Base-by-base conservation (phyloP, 345 rosid species). In the Conringia planisiliqua region DNA sequence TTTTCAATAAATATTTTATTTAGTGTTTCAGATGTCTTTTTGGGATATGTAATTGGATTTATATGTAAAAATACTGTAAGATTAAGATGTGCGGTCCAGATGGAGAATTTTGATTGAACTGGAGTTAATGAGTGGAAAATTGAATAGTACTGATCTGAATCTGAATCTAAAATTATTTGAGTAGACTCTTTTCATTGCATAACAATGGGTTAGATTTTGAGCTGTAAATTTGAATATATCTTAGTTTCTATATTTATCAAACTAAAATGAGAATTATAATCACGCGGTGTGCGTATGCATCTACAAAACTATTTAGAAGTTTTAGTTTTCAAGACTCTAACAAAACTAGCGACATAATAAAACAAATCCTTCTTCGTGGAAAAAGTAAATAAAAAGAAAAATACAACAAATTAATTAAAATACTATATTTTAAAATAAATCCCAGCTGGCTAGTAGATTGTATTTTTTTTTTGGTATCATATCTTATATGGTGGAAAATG, bases 61-160 rank as follows among this genome's bases (percentile, higher is more conserved):
- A 16, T 56, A 16, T 65, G 65, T 65, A 6, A 20, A 29, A 16
- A 14, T 46, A 57, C 4, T 36, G 55, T 52, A 12, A 51, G 70
- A 47, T 55, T 0, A 57, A 56, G 30, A 26, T 65, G 71, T 66
- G 59, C 59, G 78, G 66, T 73, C 59, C 71, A 73, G 20, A 55
- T 64, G 8, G 29, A 51, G 38, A 42, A 2, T 62, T 43, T 72
- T 30, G 13, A 51, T 40, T 51, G 54, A 30, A 24, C 7, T 71
- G 29, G 10, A 18, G 52, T 50, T 55, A 50, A 13, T 48, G 36
- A 20, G 47, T 46, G 18, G 20, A 20, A 8, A 9, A 10, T 10
- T 62, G 70, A 61, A 4, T 38, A 47, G 51, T 17, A 38, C 6
- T n/a, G 30, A 24, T 32, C 24, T 16, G 24, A 9, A 57, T 72